Conservation (phyloP, 768 basidiomycete species). For the Mycena haematopus region DNA sequence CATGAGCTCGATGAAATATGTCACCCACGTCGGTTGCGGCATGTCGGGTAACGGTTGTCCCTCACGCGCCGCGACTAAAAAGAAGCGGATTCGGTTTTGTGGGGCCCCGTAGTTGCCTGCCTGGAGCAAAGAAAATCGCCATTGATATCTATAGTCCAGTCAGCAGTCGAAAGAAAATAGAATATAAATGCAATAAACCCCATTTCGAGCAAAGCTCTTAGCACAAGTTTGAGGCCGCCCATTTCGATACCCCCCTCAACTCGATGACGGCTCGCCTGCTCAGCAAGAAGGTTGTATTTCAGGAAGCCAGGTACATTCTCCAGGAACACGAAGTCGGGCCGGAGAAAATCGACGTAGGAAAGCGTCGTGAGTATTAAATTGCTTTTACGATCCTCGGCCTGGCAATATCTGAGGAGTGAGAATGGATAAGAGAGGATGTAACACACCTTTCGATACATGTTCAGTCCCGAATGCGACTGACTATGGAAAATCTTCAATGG, state of each 20-base stretch:
- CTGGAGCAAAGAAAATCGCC: conserved; percentile 55
- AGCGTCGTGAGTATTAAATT: conserved; percentile 69
- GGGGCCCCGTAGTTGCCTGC: conserved; percentile 65
- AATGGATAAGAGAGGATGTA: background rate
- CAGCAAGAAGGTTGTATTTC: conserved; percentile 47
- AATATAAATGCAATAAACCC: conserved; percentile 46
- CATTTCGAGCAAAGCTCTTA: conserved; percentile 68
- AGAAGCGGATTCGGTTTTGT: conserved; percentile 60
- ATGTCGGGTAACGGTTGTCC: conserved; percentile 53
- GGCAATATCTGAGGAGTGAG: background rate
- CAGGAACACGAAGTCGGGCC: conserved; percentile 50
- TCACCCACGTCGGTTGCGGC: conserved; percentile 53
- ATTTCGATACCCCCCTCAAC: conserved; percentile 69
- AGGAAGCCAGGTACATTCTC: conserved; percentile 65
- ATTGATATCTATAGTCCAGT: conserved; percentile 52
- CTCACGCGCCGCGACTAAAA: conserved; percentile 54
- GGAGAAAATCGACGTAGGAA: conserved; percentile 55
- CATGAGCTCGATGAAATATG: background rate
- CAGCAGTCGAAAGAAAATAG: background rate
- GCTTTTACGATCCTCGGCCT: conserved; percentile 68
- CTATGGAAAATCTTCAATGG: conserved; percentile 41
- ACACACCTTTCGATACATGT: conserved; percentile 63
- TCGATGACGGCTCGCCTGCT: conserved; percentile 47
- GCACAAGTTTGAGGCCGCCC: conserved; percentile 76
- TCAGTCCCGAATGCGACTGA: conserved; percentile 75